Evolutionary conservation across 768 basidiomycete genomes (phyloP).

Genomic region (Suillus brevipes): DNA sequence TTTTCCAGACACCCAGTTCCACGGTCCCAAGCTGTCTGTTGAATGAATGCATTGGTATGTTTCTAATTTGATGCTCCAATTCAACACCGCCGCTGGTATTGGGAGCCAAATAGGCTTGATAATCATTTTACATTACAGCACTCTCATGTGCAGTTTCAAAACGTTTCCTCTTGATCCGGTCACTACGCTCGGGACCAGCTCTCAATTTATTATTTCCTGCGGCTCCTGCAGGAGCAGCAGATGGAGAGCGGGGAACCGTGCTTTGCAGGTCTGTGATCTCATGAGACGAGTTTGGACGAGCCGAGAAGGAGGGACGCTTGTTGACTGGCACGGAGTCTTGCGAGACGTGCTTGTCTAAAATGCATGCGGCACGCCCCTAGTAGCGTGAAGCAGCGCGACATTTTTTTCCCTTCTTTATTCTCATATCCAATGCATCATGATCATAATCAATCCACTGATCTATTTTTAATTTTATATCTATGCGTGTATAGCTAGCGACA

Average conservation of each 20-base stretch:
- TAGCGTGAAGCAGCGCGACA: background rate
- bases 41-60: background rate
- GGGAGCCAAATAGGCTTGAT: background rate
- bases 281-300: slow-evolving; percentile 60
- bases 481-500: background rate
- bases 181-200: background rate
- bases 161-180: background rate
- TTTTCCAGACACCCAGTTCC: background rate
- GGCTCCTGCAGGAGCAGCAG: slow-evolving; percentile 51
- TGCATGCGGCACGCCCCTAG: background rate
- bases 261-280: slow-evolving; percentile 45
- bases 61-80: background rate
- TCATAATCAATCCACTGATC: background rate
- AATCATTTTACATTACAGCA: background rate
- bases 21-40: background rate
- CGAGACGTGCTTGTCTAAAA: slow-evolving; percentile 57
- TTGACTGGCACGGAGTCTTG: slow-evolving; percentile 66
- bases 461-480: background rate
- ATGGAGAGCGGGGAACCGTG: slow-evolving; percentile 65
- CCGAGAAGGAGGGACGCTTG: slow-evolving; percentile 38
- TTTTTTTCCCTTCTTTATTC: background rate
- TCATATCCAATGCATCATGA: background rate
- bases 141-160: too few relatives aligned
- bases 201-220: slow-evolving; percentile 40
- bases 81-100: background rate